phyloP scores from a whole-genome alignment of 495 filamentous ascomycete genomes.

The Aspergillus cavernicola region DNA sequence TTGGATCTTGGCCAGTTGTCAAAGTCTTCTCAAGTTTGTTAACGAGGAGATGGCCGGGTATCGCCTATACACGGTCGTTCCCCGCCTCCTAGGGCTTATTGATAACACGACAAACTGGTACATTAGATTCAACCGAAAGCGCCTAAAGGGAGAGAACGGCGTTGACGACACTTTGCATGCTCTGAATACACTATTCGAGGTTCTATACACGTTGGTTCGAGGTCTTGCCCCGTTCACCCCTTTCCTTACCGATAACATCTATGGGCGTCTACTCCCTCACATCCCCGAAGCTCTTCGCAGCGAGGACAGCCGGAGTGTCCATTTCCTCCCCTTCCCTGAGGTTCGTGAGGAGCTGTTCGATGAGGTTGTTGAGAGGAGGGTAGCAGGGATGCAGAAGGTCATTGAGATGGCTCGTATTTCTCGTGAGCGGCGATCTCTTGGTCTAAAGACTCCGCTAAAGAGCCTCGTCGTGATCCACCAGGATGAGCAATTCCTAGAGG shows the following conservation, averaged over 20 bases:
- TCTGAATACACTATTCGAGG: constrained; percentile 94
- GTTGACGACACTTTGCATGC: constrained; percentile 85
- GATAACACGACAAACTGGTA: constrained; percentile 99
- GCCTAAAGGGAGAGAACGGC: constrained; percentile 90
- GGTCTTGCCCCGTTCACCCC: constrained; percentile 93
- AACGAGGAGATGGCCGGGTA: constrained; percentile 94
- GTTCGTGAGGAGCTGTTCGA: constrained; percentile 87
- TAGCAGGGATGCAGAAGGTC: constrained; percentile 89
- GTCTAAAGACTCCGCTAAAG: constrained; percentile 86
- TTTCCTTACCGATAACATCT: constrained; percentile 94
- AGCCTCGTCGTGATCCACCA: constrained; percentile 86
- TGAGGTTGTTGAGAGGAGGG: constrained; percentile 76
- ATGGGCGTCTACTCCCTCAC: constrained; percentile 75
- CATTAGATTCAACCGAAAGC: constrained; percentile 96
- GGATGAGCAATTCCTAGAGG: constrained; percentile 76
- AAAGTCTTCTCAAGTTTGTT: constrained; percentile 87
- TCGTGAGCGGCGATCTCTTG: constrained; percentile 78
- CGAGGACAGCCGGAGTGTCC: constrained; percentile 77
- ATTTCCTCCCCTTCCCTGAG: constrained; percentile 88
- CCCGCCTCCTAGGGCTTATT: constrained; percentile 79
- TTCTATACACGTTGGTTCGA: constrained; percentile 82
- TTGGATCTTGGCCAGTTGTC: constrained; percentile 93
- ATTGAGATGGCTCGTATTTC: constrained; percentile 86
- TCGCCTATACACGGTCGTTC: constrained; percentile 91
- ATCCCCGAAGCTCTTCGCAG: constrained; percentile 62